These are phyloP conservation scores for Albugo laibachii DNA, from an alignment of 352 stramenopile genomes.

Conservation along the genomic window DNA sequence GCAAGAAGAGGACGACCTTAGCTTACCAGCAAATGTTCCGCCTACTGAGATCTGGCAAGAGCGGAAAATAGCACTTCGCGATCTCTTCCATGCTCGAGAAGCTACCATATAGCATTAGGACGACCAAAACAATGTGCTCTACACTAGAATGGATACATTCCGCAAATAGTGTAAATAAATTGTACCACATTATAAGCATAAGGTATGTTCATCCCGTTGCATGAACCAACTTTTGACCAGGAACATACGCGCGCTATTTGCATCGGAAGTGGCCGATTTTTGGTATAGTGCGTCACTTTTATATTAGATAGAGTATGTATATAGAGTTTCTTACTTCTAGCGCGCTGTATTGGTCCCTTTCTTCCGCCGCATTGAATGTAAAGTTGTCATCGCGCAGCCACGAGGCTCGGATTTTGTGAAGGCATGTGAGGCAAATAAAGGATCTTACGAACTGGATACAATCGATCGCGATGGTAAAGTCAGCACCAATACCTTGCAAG, in stretches of 20 bases:
- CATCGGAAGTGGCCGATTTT: constrained; percentile 51
- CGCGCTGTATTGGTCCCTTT: constrained; percentile 38
- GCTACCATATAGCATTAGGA: no score
- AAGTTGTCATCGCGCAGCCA: constrained; percentile 42
- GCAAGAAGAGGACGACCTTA: no score
- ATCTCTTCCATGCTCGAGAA: no score
- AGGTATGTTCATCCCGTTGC: background rate
- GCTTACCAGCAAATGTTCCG: no score
- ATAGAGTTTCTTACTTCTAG: constrained; percentile 5
- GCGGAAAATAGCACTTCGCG: no score
- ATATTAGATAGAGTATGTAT: background rate
- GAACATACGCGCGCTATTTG: constrained; percentile 14
- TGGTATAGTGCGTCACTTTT: constrained; percentile 13
- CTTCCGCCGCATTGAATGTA: constrained; percentile 14
- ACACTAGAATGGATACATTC: no score
- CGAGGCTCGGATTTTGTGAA: constrained; percentile 30
- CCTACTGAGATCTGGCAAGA: no score
- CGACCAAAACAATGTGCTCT: no score
- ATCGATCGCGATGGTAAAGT: constrained; percentile 25
- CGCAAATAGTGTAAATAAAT: no score
- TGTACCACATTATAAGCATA: no score
- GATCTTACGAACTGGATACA: constrained; percentile 45
- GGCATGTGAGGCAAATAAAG: constrained; percentile 11
- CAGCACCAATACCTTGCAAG: constrained; percentile 14
- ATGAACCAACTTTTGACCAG: background rate